phyloP scores from a whole-genome alignment of 139 green algal genomes.

The Chlamydomonas asymmetrica region DNA sequence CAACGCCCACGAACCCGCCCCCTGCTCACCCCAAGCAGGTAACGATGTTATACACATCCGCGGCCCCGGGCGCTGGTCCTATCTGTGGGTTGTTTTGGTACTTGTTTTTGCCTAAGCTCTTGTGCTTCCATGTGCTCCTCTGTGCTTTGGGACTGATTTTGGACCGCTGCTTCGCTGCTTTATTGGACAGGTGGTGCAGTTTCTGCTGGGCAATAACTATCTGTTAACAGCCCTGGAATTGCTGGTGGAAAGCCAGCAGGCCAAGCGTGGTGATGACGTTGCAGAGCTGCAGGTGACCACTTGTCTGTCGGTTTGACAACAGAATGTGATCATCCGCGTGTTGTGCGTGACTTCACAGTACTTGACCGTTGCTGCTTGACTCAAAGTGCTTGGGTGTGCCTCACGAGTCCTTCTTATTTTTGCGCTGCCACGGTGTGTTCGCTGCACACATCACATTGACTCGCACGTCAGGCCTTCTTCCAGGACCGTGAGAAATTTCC shows the following conservation, averaged over 20 bases:
- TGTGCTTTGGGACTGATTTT: no score
- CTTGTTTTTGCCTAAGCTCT: no score
- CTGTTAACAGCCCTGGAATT: conserved; percentile 48
- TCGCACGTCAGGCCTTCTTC: conserved; percentile 35
- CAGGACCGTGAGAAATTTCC: conserved; percentile 33
- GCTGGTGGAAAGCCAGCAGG: conserved; percentile 37
- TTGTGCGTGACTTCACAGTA: conserved; percentile 1
- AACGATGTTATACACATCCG: no score
- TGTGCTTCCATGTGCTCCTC: no score
- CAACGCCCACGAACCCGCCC: no score
- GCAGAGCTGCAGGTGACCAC: conserved; percentile 29
- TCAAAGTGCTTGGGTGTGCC: not conserved
- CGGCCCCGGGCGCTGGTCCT: no score
- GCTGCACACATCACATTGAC: not conserved
- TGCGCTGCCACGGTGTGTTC: not conserved
- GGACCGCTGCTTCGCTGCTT: no score
- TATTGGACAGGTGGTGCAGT: conserved; percentile 51
- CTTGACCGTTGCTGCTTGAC: not conserved
- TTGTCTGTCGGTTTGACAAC: not conserved
- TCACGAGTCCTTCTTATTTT: not conserved
- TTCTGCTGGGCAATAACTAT: conserved; percentile 44
- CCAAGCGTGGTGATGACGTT: conserved; percentile 31
- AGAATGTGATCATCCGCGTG: no score
- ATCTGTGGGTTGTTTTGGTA: no score
- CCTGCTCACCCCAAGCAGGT: no score